Conservation (phyloP, 306 rosid species). For the Morella rubra region DNA sequence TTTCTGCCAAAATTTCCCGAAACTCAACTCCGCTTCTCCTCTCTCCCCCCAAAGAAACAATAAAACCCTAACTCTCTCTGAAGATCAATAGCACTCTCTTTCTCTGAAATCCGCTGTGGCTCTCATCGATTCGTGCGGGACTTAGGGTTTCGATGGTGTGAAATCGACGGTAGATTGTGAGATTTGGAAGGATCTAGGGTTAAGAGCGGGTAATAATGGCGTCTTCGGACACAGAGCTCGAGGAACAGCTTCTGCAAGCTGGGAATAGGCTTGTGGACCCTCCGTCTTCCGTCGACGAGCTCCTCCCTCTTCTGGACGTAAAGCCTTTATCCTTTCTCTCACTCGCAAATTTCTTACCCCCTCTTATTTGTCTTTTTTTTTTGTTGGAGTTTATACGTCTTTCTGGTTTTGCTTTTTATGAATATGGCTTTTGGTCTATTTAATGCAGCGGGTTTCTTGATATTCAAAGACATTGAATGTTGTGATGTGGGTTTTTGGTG, state of each 20-base stretch:
- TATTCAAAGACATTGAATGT: neutral
- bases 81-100: constrained; percentile 8
- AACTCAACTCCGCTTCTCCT: constrained; percentile 5
- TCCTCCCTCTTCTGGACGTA: constrained; percentile 75
- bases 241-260: constrained; percentile 61
- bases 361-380: neutral
- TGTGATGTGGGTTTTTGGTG: constrained; percentile 7
- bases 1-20: constrained; percentile 23
- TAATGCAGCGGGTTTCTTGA: constrained; percentile 1
- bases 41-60: neutral
- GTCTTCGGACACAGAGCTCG: constrained; percentile 50
- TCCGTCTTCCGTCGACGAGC: constrained; percentile 68
- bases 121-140: constrained; percentile 26
- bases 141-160: constrained; percentile 47
- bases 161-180: constrained; percentile 26
- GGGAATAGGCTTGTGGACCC: constrained; percentile 71
- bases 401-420: constrained; percentile 1
- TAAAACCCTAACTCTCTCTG: constrained; percentile 57
- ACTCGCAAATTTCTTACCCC: neutral
- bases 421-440: constrained; percentile 1
- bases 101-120: constrained; percentile 12
- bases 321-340: constrained; percentile 16
- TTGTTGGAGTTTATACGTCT: neutral
- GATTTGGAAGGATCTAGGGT: constrained; percentile 50
- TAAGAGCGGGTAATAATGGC: constrained; percentile 47